Base-by-base conservation (phyloP, 2,329 filamentous ascomycete genomes). In the Botrytis porri region DNA sequence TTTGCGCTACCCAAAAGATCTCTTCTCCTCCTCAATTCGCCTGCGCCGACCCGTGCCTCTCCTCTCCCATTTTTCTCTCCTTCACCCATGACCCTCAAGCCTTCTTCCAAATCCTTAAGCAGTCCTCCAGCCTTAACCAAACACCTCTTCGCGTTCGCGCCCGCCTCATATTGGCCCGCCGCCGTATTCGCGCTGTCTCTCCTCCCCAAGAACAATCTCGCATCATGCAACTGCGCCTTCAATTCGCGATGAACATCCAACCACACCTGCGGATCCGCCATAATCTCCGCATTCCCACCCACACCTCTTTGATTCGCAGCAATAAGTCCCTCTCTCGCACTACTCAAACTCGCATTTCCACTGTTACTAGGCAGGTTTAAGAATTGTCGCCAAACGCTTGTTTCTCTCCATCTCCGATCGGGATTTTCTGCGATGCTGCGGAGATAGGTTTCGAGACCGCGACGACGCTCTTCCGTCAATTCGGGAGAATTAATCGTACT, bases 371-470 rank as follows among this genome's bases (percentile, higher is more conserved):
- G 91, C 10, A 96, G 85, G 77, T 91, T 92, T 43, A 96, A 82
- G 78, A 96, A 97, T 1, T 86, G 83, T 59, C 92, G 86, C 90
- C 93, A 97, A 4, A 88, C 88, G 25, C 87, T 86, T 0, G 90
- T 92, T 76, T 93, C 89, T 32, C 93, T 87, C 93, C 93, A 96
- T 78, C 92, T 84, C 25, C 89, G 86, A 81, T 96, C 93, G n/a
- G 91, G 89, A 5, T 88, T 86, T 74, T 89, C 89, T 66, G 93
- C 90, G 74, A 96, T 92, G 57, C 88, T 87, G 69, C 88, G 88
- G 4, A 96, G 85, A 82, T 95, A 96, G 62, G 84, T 82, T 80
- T 95, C 92, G 16, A 96, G 86, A 0, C 86, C 89, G 20, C 82
- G 79, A 61, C 93, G 89, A n/a, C 93, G 89, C 75, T 89, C 83